These are phyloP conservation scores for Yueomyces sp. DNA, from an alignment of 1,139 yeast species.

Conservation along the genomic window DNA sequence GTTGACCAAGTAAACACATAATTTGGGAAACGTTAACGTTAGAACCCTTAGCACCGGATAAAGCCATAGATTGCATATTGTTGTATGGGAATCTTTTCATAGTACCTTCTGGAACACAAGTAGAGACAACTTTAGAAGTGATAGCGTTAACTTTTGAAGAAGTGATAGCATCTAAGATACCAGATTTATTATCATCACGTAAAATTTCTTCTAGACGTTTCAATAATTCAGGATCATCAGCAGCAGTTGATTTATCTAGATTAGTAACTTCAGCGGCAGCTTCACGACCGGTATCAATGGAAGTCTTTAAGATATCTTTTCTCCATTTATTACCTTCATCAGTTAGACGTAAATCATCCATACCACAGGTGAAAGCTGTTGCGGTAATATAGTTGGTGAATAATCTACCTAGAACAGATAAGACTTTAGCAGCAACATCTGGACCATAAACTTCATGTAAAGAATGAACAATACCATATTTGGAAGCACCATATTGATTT, in stretches of 20 bases:
- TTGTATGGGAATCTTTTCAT: slow-evolving; percentile 92
- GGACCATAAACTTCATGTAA: slow-evolving; percentile 94
- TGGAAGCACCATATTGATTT: slow-evolving; percentile 97
- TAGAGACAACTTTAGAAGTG: slow-evolving; percentile 84
- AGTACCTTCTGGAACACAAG: slow-evolving; percentile 93
- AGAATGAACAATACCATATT: slow-evolving; percentile 93
- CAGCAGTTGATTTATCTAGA: slow-evolving; percentile 42
- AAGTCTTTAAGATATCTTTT: slow-evolving; percentile 60
- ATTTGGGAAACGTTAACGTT: slow-evolving; percentile 97
- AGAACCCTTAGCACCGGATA: slow-evolving; percentile 98
- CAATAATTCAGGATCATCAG: slow-evolving; percentile 63
- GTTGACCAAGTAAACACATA: slow-evolving; percentile 98
- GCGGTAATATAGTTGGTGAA: slow-evolving; percentile 89
- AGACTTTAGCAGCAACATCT: slow-evolving; percentile 74
- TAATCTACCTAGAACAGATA: slow-evolving; percentile 83
- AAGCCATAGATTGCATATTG: slow-evolving; percentile 98
- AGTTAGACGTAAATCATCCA: slow-evolving; percentile 95
- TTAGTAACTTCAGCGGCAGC: slow-evolving; percentile 96
- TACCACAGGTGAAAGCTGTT: slow-evolving; percentile 97
- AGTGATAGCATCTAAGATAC: slow-evolving; percentile 89
- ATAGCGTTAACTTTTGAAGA: slow-evolving; percentile 87
- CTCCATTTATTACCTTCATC: slow-evolving; percentile 87
- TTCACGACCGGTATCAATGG: slow-evolving; percentile 71
- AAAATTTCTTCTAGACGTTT: slow-evolving; percentile 87
- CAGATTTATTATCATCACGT: slow-evolving; percentile 86